These are phyloP conservation scores for Curvularia sp. DNA, from an alignment of 2,329 filamentous ascomycete species.

Conservation along the genomic window DNA sequence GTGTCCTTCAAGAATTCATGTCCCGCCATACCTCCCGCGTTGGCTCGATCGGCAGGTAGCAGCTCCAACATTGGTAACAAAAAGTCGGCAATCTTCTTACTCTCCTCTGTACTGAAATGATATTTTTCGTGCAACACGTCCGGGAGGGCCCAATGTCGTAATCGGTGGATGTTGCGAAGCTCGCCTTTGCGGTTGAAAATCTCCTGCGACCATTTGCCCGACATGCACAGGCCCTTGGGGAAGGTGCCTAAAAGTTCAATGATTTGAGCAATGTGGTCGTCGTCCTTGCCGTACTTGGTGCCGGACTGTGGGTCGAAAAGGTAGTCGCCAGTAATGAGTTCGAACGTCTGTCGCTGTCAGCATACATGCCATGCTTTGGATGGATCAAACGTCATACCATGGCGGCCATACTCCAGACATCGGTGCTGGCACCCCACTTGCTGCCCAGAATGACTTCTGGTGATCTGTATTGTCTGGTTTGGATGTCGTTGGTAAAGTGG, in stretches of 20 bases:
- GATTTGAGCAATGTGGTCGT: conserved; percentile 98
- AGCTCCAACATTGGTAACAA: conserved; percentile 90
- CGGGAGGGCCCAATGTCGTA: conserved; percentile 93
- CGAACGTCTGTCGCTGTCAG: conserved; percentile 75
- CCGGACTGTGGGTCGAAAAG: conserved; percentile 98
- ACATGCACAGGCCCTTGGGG: conserved; percentile 87
- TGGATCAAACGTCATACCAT: conserved; percentile 71
- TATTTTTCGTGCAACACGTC: conserved; percentile 97
- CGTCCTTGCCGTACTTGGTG: conserved; percentile 98
- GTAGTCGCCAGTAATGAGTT: conserved; percentile 97
- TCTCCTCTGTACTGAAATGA: conserved; percentile 86
- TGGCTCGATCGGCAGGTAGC: conserved; percentile 85
- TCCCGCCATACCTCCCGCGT: conserved; percentile 92
- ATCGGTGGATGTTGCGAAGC: conserved; percentile 92
- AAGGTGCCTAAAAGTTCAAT: conserved; percentile 95
- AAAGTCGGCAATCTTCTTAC: conserved; percentile 80
- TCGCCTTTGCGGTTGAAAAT: conserved; percentile 99
- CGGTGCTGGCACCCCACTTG: conserved; percentile 99
- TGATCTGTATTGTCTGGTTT: conserved; percentile 95
- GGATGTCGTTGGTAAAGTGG: conserved; percentile 99
- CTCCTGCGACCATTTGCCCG: conserved; percentile 96
- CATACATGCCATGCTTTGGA: neutral
- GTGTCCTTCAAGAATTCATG: conserved; percentile 84
- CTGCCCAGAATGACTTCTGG: conserved; percentile 95
- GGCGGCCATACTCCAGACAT: conserved; percentile 99